A percentile compares a stretch with the other conserved stretches of the same genome.
phyloP scores from a whole-genome alignment of 441 rosid genomes.

The Kokia cookei region DNA sequence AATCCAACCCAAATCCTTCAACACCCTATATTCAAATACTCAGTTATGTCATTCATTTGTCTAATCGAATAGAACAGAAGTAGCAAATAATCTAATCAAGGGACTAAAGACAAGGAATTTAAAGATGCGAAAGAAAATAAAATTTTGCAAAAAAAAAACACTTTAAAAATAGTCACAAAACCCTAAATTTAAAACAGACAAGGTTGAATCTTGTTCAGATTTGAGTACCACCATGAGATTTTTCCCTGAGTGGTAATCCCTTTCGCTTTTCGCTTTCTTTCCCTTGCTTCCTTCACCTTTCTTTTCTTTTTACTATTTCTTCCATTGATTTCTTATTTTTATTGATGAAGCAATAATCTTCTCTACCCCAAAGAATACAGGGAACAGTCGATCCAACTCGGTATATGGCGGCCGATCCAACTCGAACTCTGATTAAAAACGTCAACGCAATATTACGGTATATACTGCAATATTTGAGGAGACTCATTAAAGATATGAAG shows the following conservation, averaged over 20 bases:
- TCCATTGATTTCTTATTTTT: no score
- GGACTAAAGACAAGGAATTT: background rate
- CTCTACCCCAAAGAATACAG: no score
- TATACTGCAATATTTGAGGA: slow-evolving; percentile 72
- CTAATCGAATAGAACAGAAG: background rate
- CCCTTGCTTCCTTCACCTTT: no score
- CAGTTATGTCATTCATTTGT: background rate
- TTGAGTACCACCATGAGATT: no score
- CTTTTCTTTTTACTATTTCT: no score
- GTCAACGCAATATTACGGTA: no score
- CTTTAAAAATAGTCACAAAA: background rate
- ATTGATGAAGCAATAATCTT: no score
- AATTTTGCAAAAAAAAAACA: background rate
- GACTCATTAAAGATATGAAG: slow-evolving; percentile 74
- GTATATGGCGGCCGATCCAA: no score
- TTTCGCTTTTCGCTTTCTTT: no score
- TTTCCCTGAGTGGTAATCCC: no score
- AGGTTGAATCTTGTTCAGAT: background rate
- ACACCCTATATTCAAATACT: background rate
- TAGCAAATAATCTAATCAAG: background rate
- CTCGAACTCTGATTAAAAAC: no score
- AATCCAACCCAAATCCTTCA: background rate
- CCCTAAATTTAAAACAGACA: background rate
- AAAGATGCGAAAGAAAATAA: background rate
- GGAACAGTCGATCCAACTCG: no score